Evolutionary conservation across 495 filamentous ascomycete species (phyloP), one percentile per base, ranked within the genome.

Genomic region (Talaromyces proteolyticus): DNA sequence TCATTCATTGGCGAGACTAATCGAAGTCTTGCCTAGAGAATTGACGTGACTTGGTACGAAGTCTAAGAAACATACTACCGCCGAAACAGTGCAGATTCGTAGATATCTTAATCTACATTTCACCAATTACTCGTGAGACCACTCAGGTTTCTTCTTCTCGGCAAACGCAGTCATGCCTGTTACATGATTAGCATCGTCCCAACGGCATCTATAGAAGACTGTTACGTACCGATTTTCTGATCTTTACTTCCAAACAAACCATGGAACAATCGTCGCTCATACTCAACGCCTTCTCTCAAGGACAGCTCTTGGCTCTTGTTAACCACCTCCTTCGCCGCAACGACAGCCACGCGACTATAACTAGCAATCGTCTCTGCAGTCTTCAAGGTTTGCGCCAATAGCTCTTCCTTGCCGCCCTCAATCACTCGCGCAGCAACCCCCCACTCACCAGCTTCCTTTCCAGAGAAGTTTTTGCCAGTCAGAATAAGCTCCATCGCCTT

Each of bases 271-370:
- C 92, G 75, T 62, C 93, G 73, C 80, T 98, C 93, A 70, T 79
- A 96, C 72, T 97, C 94, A 1, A 98, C 84, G 0, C 93, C 93
- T 59, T 96, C 94, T 57, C 85, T 75, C 53, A 98, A 68, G 11
- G 81, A 71, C 53, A 92, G 62, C 57, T 97, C 92, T 74, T 95
- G 89, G 59, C 88, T 92, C 82, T 96, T 95, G 59, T 96, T 96
- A 21, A 98, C 91, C 16, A 91, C 94, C 77, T 97, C 93, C 79
- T 98, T 98, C 6, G 82, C 87, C n/a, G 88, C 93, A 74, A 86
- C 80, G 20, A 94, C 83, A 0, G 90, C 86, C 29, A 97, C 81
- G 56, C 71, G 77, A 24, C 84, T 87, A 62, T 89, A 87, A 0
- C 84, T 72, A 0, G 94, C 89, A 70, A 98, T 96, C 45, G 77